Base-by-base conservation (phyloP, 805 yeast genomes). In the Metschnikowia cerradonensis region DNA sequence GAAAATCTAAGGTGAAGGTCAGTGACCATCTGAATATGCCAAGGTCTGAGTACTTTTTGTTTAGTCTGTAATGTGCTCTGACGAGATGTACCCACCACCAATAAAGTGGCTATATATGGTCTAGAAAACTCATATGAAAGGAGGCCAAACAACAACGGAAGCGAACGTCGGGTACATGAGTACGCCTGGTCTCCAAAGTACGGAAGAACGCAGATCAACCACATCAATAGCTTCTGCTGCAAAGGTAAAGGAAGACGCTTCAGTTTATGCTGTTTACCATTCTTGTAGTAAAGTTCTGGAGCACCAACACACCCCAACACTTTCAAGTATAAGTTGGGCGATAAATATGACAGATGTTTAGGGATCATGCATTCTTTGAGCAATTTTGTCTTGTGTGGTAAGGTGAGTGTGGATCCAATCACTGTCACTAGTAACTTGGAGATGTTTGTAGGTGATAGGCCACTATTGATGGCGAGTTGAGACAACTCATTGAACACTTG, bases 201-300 rank as follows among this genome's bases (percentile, higher is more conserved):
- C 3, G 57, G 62, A 17, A 57, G 50, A 5, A 33, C 39, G 6
- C 48, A 37, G 2, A 59, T n/a, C 8, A 52, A 51, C 62, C 62
- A 59, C n/a, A 45, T 50, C 23, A 59, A 49, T 10, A 59, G 38
- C 26, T 26, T 41, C 37, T 49, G 53, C 38, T 57, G 60, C 23
- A 50, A 41, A 3, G 53, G 41, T 30, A 46, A 30, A 15, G 56
- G 35, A 30, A 57, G 50, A 13, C 62, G 56, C 45, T 51, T 57
- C 60, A 53, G 62, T 45, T 53, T 57, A 38, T 51, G 54, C 39
- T 53, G 59, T 38, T 52, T 57, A 5, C 60, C 61, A 20, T 52
- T 50, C 19, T 52, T 51, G 44, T 50, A 57, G 52, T 57, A 57
- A 7, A 57, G 40, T 33, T 57, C 59, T 1, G 61, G 56, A 8